These are phyloP conservation scores for Cordia subcordata DNA, from an alignment of 257 asterid species.

Conservation along the genomic window DNA sequence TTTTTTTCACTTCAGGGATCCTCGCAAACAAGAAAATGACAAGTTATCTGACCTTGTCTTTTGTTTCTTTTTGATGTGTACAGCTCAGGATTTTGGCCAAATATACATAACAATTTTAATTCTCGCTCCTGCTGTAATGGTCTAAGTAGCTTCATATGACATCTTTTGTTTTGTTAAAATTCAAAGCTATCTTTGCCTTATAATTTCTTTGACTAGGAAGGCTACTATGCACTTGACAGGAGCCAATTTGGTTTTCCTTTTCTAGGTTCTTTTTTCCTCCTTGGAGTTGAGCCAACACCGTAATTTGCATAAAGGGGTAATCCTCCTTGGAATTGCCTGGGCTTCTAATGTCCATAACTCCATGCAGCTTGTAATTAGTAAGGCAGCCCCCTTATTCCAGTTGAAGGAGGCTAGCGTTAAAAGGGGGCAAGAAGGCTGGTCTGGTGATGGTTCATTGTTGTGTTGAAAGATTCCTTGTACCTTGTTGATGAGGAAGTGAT, in stretches of 20 bases:
- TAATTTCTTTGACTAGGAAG: too few species aligned
- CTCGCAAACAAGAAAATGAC: constrained; percentile 42
- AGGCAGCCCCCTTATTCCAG: not conserved
- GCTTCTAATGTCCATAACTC: too few species aligned
- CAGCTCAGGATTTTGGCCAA: constrained; percentile 44
- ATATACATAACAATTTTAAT: constrained; percentile 1
- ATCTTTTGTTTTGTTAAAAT: not conserved
- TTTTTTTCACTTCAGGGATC: constrained; percentile 48
- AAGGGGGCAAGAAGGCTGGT: not conserved
- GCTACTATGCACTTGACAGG: not conserved
- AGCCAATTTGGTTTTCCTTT: not conserved
- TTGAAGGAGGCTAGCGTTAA: not conserved
- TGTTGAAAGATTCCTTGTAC: too few species aligned
- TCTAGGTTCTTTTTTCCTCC: not conserved
- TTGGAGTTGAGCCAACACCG: not conserved
- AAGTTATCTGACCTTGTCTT: constrained; percentile 36
- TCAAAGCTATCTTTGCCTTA: too few species aligned
- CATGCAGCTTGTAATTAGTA: not conserved
- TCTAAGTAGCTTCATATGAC: not conserved
- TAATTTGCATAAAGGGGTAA: too few species aligned
- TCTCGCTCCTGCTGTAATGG: not conserved
- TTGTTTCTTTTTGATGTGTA: constrained; percentile 47
- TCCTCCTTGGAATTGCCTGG: not conserved
- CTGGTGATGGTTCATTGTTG: not conserved
- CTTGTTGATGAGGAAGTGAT: not conserved